phyloP scores from a whole-genome alignment of 352 stramenopile species.

The Thalassiosira livingstoniorum region DNA sequence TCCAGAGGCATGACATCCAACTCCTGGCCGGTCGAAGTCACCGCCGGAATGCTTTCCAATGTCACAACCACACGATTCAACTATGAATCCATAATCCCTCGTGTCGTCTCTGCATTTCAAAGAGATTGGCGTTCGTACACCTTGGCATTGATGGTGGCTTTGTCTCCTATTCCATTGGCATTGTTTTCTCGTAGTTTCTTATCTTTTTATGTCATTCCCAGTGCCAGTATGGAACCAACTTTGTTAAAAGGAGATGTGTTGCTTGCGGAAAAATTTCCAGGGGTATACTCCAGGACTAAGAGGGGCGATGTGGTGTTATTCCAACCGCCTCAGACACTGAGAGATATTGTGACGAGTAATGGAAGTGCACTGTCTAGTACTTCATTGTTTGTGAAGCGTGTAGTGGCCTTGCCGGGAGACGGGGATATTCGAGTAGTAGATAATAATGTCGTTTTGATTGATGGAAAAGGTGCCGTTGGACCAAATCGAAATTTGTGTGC shows the following conservation, averaged over 20 bases:
- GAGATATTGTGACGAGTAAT: constrained; percentile 50
- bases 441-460: constrained; percentile 44
- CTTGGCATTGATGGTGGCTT: constrained; percentile 52
- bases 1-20: constrained; percentile 45
- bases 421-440: constrained; percentile 37
- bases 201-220: constrained; percentile 66
- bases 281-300: constrained; percentile 25
- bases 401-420: constrained; percentile 61
- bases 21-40: constrained; percentile 66
- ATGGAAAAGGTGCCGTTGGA: constrained; percentile 35
- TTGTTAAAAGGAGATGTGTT: constrained; percentile 64
- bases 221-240: constrained; percentile 65
- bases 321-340: constrained; percentile 48
- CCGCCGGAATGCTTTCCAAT: constrained; percentile 43
- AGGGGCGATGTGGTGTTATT: constrained; percentile 68
- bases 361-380: constrained; percentile 42
- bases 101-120: constrained; percentile 56
- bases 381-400: constrained; percentile 64
- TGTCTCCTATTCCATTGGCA: constrained; percentile 57
- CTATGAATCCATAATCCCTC: constrained; percentile 33
- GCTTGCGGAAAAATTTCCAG: constrained; percentile 69
- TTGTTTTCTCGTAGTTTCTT: constrained; percentile 35
- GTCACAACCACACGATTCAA: constrained; percentile 58
- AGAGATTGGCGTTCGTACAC: constrained; percentile 49
- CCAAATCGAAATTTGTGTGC: constrained; percentile 49